A percentile compares a stretch with the other conserved stretches of the same genome.
These are phyloP conservation scores for Lasiodiplodia theobromae DNA, from an alignment of 2,329 filamentous ascomycete genomes.

Conservation along the genomic window DNA sequence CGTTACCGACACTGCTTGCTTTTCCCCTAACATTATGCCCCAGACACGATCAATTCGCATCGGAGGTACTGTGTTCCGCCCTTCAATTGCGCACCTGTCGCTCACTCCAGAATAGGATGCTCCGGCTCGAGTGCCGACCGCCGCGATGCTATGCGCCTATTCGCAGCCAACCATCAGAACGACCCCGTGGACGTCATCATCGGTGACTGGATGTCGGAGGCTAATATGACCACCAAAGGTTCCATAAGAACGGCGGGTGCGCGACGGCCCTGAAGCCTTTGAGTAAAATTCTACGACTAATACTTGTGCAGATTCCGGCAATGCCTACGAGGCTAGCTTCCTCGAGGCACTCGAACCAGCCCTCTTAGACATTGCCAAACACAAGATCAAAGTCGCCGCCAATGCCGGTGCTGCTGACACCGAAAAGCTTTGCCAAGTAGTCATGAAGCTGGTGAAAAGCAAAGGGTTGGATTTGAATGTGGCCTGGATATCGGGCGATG, in stretches of 20 bases:
- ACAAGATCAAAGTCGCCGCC: slow-evolving; percentile 44
- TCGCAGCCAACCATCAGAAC: slow-evolving; percentile 39
- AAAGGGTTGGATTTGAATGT: slow-evolving; percentile 40
- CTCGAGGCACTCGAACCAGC: slow-evolving; percentile 57
- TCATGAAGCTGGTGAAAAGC: slow-evolving; percentile 37
- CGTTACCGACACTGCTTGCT: neutral
- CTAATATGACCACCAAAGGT: slow-evolving; percentile 41
- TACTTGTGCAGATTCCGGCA: slow-evolving; percentile 36
- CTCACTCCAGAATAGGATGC: slow-evolving; percentile 35
- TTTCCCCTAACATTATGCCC: neutral
- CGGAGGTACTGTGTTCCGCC: slow-evolving; percentile 1
- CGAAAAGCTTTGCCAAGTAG: slow-evolving; percentile 37
- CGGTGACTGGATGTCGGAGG: slow-evolving; percentile 44
- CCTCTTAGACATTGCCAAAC: slow-evolving; percentile 41
- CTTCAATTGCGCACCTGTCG: too few species aligned
- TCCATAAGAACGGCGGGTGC: slow-evolving; percentile 37
- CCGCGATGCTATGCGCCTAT: slow-evolving; percentile 41
- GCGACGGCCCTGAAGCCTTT: neutral
- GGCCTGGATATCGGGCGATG: slow-evolving; percentile 55
- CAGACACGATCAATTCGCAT: slow-evolving; percentile 16
- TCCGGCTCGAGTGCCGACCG: slow-evolving; percentile 43
- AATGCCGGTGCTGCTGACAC: slow-evolving; percentile 46
- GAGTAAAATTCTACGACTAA: neutral
- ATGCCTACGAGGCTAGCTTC: slow-evolving; percentile 61
- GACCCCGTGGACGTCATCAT: slow-evolving; percentile 44